phyloP scores from a whole-genome alignment of 106 monocot species.

The Dendrobium officinale region DNA sequence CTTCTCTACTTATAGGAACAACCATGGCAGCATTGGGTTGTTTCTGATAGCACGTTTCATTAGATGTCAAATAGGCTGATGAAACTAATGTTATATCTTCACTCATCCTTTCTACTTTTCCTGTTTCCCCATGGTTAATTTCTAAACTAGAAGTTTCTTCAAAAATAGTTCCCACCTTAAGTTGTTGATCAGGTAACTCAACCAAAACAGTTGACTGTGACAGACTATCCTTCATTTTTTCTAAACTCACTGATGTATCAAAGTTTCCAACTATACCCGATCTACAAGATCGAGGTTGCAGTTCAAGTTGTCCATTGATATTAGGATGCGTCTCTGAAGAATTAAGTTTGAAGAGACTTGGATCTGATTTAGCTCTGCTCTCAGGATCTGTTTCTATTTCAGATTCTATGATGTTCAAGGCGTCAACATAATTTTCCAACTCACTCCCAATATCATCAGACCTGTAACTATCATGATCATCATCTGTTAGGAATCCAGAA shows the following conservation, averaged over 20 bases:
- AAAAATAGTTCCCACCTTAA: not conserved
- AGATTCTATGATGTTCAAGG: slow-evolving; percentile 61
- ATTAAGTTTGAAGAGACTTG: slow-evolving; percentile 13
- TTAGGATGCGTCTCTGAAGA: slow-evolving; percentile 8
- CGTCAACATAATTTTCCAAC: slow-evolving; percentile 80
- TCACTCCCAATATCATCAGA: slow-evolving; percentile 78
- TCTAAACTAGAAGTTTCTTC: slow-evolving; percentile 5
- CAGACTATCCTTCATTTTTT: slow-evolving; percentile 2
- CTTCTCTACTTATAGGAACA: slow-evolving; percentile 10
- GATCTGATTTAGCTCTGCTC: slow-evolving; percentile 23
- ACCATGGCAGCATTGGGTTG: slow-evolving; percentile 7
- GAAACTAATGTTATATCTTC: slow-evolving; percentile 15
- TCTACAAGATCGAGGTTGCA: slow-evolving; percentile 16
- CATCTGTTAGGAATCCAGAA: slow-evolving; percentile 27
- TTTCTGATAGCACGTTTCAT: slow-evolving; percentile 5
- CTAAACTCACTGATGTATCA: not conserved
- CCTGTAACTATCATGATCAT: slow-evolving; percentile 29
- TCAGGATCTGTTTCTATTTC: slow-evolving; percentile 66
- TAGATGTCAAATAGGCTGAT: slow-evolving; percentile 17
- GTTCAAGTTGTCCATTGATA: slow-evolving; percentile 1
- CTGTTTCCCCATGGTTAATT: not conserved
- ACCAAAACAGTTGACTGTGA: slow-evolving; percentile 10
- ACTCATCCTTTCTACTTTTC: slow-evolving; percentile 8
- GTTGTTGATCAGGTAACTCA: slow-evolving; percentile 8
- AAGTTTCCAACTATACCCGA: slow-evolving; percentile 13